These are phyloP conservation scores for Candida qinlingensis DNA, from an alignment of 805 yeast genomes.

Conservation along the genomic window DNA sequence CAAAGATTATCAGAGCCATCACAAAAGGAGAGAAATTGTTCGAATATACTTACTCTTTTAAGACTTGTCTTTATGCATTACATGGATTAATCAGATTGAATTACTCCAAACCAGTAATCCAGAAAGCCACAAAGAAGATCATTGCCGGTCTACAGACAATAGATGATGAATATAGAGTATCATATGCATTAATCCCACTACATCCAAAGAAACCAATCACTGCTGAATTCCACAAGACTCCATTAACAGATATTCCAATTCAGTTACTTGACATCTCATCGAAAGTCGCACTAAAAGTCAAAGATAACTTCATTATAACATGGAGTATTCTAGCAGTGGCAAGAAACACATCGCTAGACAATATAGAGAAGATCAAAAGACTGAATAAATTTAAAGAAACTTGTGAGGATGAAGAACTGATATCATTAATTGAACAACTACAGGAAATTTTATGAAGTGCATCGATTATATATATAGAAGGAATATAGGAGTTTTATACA, in stretches of 20 bases:
- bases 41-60: constrained; percentile 4
- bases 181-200: constrained; percentile 1
- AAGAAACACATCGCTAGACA: not conserved
- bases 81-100: constrained; percentile 6
- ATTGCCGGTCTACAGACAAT: not conserved
- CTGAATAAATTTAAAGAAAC: not conserved
- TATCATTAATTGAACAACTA: not conserved
- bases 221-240: not conserved
- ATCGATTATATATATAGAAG: not conserved
- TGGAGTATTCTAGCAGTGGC: constrained; percentile 12
- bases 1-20: constrained; percentile 1
- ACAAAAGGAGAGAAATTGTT: not conserved
- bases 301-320: constrained; percentile 6
- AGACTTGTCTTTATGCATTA: constrained; percentile 2
- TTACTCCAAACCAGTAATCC: not conserved
- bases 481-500: not conserved
- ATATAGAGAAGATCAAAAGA: constrained; percentile 1
- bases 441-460: not conserved
- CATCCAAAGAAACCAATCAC: not conserved
- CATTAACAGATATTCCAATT: constrained; percentile 9
- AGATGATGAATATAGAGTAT: constrained; percentile 2
- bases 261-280: constrained; percentile 8
- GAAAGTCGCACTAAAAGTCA: constrained; percentile 7
- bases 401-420: not conserved
- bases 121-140: constrained; percentile 4